Conservation (phyloP, 2,329 filamentous ascomycete genomes). For the Curvularia lunata region DNA sequence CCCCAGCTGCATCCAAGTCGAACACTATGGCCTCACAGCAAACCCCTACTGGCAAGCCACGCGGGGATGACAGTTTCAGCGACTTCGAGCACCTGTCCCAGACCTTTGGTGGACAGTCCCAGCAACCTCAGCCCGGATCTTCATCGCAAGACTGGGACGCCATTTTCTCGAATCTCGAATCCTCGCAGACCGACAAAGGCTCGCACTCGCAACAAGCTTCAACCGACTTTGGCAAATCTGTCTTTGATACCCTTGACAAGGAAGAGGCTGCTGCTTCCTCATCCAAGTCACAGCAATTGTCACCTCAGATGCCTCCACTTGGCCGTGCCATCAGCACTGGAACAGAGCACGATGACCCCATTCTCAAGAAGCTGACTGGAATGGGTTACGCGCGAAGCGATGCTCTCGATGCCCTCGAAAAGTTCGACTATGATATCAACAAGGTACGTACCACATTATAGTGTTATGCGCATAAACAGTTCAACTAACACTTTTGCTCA, state of each 20-base stretch:
- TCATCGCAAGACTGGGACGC: conserved; percentile 86
- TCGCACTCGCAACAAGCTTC: conserved; percentile 40
- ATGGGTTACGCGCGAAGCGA: conserved; percentile 85
- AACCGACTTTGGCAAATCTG: conserved; percentile 47
- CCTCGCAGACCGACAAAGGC: conserved; percentile 46
- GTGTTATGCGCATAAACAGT: not conserved
- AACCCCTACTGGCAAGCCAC: conserved; percentile 49
- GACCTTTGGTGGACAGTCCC: conserved; percentile 50
- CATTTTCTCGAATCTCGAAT: conserved; percentile 83
- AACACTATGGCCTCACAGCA: conserved; percentile 55
- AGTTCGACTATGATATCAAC: conserved; percentile 95
- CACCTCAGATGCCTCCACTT: conserved; percentile 52
- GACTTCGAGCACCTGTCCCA: conserved; percentile 56
- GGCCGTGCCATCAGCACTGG: conserved; percentile 75
- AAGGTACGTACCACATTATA: conserved; percentile 64
- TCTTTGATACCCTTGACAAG: conserved; percentile 46
- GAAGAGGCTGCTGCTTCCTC: conserved; percentile 42
- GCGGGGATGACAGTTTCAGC: conserved; percentile 56
- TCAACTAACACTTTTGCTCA: conserved; percentile 30
- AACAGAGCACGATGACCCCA: conserved; percentile 86
- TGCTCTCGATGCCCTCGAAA: conserved; percentile 82
- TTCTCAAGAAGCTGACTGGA: conserved; percentile 83
- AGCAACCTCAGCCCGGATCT: conserved; percentile 50
- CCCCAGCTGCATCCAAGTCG: conserved; percentile 58
- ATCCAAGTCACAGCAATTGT: conserved; percentile 29